Evolutionary conservation across 176 grass and related monocot species (phyloP), one percentile per base, ranked within the genome.

Genomic region (Carex parvula): DNA sequence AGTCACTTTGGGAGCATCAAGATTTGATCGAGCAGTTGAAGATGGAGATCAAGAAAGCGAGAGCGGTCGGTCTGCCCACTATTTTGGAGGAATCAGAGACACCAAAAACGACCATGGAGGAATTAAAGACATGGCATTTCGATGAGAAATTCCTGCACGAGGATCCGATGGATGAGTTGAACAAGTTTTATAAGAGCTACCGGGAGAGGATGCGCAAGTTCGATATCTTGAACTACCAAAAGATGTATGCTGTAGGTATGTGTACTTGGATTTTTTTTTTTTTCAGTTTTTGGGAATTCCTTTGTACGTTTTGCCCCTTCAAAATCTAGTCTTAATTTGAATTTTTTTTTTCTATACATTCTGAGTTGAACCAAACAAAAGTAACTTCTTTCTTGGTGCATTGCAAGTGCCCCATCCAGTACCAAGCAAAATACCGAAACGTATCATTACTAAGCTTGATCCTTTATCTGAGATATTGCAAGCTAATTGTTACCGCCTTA

Each of bases 121-220:
- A 99, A 73, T 83, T 99, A 30, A 95, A 99, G 52, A 89, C 96
- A 22, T 99, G 92, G 92, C 91, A 86, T 90, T 92, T 92, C 0
- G 91, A 95, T 3, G 85, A 91, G 18, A 95, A 95, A 71, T 95
- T 99, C 83, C 77, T 94, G 10, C 96, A 84, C 0, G 93, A 99
- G 41, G 93, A 93, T 33, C 93, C 96, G 0, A 94, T 95, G 90
- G 96, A 99, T 18, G 93, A 99, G 86, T 84, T 99, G 81, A 91
- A 92, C 60, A 95, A 99, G 88, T 99, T 99, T 83, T 95, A 92
- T 80, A 99, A 92, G 78, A 89, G 91, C 81, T 99, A 99, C 55
- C 91, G 91, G 83, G 93, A 95, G 85, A 99, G 93, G 85, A 95
- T 99, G 93, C 91, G 93, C 81, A 99, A 99, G 84, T 86, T 99